Evolutionary conservation across 164 flowering plant genomes (phyloP).

Genomic region (Chimonanthus salicifolius): DNA sequence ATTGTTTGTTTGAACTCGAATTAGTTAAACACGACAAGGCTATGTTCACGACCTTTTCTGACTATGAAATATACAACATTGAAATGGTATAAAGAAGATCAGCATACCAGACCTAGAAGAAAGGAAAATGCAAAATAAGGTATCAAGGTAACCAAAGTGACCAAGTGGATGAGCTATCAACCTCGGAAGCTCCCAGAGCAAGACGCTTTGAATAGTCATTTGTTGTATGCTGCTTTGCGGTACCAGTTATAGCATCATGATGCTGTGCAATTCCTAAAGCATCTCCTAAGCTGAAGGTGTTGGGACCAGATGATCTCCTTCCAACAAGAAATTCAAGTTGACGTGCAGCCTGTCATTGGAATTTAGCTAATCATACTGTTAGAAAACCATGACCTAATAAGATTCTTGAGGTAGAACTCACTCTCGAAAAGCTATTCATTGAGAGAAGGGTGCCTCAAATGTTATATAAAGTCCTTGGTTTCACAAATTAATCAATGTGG

Average conservation of each 20-base stretch:
- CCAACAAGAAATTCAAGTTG: constrained; percentile 79
- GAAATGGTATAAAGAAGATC: not conserved
- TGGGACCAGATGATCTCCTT: constrained; percentile 49
- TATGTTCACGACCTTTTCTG: constrained; percentile 51
- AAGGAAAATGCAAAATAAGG: not conserved
- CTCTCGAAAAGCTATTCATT: too few relatives aligned
- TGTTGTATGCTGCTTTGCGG: constrained; percentile 89
- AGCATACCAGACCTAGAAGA: not conserved
- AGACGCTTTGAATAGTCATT: constrained; percentile 87
- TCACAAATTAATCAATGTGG: too few relatives aligned
- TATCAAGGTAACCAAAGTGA: not conserved
- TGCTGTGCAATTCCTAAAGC: constrained; percentile 95
- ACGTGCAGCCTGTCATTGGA: constrained; percentile 64
- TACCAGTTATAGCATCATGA: constrained; percentile 95
- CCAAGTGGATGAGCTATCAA: constrained; percentile 11
- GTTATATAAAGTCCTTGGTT: too few relatives aligned
- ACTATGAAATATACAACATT: constrained; percentile 25
- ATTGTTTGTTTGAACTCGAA: constrained; percentile 30
- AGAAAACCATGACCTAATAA: too few relatives aligned
- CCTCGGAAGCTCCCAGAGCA: constrained; percentile 73
- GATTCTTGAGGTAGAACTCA: too few relatives aligned
- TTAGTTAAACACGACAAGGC: constrained; percentile 56
- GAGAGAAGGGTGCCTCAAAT: too few relatives aligned
- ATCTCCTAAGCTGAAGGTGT: constrained; percentile 67
- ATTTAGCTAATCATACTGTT: not conserved